These are phyloP conservation scores for Ogataea neopini DNA, from an alignment of 805 yeast genomes.

Conservation along the genomic window DNA sequence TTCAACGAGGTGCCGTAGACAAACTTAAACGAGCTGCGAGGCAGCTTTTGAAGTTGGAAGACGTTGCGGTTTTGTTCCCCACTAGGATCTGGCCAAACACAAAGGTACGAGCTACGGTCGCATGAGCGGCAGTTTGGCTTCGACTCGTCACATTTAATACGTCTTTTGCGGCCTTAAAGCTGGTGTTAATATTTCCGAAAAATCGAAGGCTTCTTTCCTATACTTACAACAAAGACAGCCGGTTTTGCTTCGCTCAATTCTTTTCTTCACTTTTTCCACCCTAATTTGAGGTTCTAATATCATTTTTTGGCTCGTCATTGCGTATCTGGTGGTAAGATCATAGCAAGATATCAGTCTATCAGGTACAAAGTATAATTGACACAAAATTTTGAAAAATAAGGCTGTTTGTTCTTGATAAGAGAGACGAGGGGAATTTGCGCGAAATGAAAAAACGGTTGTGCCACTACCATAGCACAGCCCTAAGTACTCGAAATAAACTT, in stretches of 20 bases:
- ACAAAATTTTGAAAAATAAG: background rate
- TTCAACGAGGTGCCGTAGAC: constrained; percentile 12
- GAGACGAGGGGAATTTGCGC: background rate
- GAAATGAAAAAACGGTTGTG: background rate
- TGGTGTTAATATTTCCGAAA: background rate
- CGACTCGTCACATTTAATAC: constrained; percentile 27
- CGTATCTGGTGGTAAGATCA: too few relatives aligned
- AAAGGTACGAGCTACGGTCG: constrained; percentile 10
- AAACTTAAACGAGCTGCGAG: constrained; percentile 11
- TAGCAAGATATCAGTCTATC: too few relatives aligned
- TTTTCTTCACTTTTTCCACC: background rate
- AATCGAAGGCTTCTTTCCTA: too few relatives aligned
- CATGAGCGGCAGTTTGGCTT: constrained; percentile 25
- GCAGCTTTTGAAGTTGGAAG: constrained; percentile 20
- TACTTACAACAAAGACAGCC: constrained; percentile 32
- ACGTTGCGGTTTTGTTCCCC: constrained; percentile 15
- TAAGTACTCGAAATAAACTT: too few relatives aligned
- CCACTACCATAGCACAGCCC: background rate
- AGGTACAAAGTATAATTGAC: background rate
- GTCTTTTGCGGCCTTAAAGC: constrained; percentile 25
- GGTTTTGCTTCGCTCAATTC: constrained; percentile 14
- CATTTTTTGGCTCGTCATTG: too few relatives aligned
- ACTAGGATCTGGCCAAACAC: constrained; percentile 18
- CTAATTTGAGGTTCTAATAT: background rate
- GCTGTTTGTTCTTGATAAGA: background rate